A percentile compares a stretch with the other conserved stretches of the same genome.
Conservation (phyloP, 352 stramenopile species). For the Pythium coloratum region DNA sequence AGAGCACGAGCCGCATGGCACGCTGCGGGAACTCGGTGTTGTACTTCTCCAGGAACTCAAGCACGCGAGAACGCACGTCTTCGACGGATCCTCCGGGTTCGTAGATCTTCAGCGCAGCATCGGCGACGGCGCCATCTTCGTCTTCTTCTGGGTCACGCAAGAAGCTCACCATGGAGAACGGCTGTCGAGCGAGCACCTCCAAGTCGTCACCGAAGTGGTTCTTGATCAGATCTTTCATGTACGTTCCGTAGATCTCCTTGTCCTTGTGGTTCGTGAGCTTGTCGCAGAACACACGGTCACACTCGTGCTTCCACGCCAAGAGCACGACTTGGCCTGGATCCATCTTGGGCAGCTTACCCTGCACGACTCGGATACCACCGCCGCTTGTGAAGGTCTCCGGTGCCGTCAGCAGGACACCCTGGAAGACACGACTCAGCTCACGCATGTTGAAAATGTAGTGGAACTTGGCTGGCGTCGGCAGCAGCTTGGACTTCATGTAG, state of each 20-base stretch:
- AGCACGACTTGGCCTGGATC: constrained; percentile 91
- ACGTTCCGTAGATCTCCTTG: constrained; percentile 93
- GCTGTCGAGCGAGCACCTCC: constrained; percentile 62
- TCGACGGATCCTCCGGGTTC: constrained; percentile 93
- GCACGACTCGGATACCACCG: constrained; percentile 75
- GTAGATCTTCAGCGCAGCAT: constrained; percentile 96
- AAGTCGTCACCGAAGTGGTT: constrained; percentile 91
- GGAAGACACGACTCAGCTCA: constrained; percentile 97
- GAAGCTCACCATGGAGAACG: constrained; percentile 97
- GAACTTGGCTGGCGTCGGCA: constrained; percentile 98
- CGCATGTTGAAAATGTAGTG: constrained; percentile 99
- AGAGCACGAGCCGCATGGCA: constrained; percentile 97
- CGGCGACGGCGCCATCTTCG: constrained; percentile 93
- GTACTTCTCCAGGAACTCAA: constrained; percentile 96
- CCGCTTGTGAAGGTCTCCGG: constrained; percentile 94
- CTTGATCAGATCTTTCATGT: constrained; percentile 91
- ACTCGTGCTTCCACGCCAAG: constrained; percentile 98
- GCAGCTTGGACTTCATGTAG: constrained; percentile 96
- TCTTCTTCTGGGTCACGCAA: constrained; percentile 96
- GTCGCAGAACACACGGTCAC: constrained; percentile 97
- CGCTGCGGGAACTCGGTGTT: constrained; percentile 96
- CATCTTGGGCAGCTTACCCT: constrained; percentile 90
- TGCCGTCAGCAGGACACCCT: constrained; percentile 96
- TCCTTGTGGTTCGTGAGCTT: constrained; percentile 98
- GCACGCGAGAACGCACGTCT: constrained; percentile 90